Evolutionary conservation across 2,329 filamentous ascomycete species (phyloP).

Genomic region (Curvularia hawaiiensis): DNA sequence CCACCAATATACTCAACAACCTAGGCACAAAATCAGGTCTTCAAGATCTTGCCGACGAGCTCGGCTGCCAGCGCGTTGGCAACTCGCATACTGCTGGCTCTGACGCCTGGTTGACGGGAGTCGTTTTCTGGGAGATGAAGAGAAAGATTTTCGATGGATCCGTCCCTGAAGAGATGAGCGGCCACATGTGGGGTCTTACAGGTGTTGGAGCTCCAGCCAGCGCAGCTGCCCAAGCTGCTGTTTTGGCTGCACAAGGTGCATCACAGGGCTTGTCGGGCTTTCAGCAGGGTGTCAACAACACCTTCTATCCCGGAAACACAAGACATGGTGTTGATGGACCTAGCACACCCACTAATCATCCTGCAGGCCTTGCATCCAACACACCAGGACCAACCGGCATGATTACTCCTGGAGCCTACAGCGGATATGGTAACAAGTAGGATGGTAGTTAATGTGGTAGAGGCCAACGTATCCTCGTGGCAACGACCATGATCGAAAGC

Average conservation of each 20-base stretch:
- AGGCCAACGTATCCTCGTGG: not conserved
- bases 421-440: constrained; percentile 48
- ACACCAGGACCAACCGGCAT: constrained; percentile 64
- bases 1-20: constrained; percentile 76
- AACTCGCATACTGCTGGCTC: constrained; percentile 91
- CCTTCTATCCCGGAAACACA: constrained; percentile 49
- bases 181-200: constrained; percentile 92
- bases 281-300: constrained; percentile 43
- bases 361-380: constrained; percentile 53
- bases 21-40: constrained; percentile 90
- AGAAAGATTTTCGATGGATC: constrained; percentile 85
- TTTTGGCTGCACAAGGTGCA: constrained; percentile 51
- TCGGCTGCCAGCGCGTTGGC: constrained; percentile 88
- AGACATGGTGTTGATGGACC: constrained; percentile 57
- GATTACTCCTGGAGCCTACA: constrained; percentile 66
- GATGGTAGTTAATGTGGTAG: constrained; percentile 1
- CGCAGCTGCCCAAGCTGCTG: constrained; percentile 57
- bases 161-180: constrained; percentile 79
- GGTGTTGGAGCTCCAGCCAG: constrained; percentile 60
- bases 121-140: constrained; percentile 92
- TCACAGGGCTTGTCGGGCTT: constrained; percentile 36
- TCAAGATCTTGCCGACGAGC: constrained; percentile 90
- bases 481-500: not conserved
- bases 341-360: constrained; percentile 69
- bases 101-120: constrained; percentile 89